Evolutionary conservation across 495 filamentous ascomycete genomes (phyloP).

Genomic region (Entonaema liquescens): DNA sequence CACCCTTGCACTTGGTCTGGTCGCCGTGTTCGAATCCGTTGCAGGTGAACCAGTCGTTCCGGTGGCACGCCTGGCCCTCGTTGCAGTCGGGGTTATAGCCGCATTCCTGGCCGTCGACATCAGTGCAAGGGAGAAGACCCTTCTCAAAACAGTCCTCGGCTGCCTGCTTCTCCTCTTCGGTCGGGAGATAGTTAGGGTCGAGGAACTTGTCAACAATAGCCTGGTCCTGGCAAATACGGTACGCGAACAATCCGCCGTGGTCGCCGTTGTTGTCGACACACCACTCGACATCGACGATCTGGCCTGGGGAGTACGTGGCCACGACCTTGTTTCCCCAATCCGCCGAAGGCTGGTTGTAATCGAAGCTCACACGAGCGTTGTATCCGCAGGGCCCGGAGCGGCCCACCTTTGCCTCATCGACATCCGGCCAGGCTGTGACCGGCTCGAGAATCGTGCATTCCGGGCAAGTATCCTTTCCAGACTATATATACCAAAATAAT

Average conservation of each 20-base stretch:
- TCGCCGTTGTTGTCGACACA: constrained; percentile 68
- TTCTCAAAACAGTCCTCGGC: constrained; percentile 64
- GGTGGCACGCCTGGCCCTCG: constrained; percentile 56
- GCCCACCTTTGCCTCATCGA: constrained; percentile 56
- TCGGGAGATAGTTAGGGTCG: constrained; percentile 60
- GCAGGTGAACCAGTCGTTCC: constrained; percentile 68
- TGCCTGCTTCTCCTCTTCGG: constrained; percentile 62
- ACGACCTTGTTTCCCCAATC: constrained; percentile 58
- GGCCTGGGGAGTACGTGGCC: constrained; percentile 56
- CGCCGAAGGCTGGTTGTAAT: constrained; percentile 61
- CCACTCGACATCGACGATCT: constrained; percentile 62
- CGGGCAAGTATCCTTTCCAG: constrained; percentile 61
- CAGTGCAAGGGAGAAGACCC: constrained; percentile 59
- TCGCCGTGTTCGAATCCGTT: constrained; percentile 51
- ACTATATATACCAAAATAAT: constrained; percentile 42
- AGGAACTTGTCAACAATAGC: constrained; percentile 61
- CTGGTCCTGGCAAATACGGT: constrained; percentile 65
- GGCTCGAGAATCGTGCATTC: constrained; percentile 67
- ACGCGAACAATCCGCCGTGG: constrained; percentile 68
- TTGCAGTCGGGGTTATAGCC: constrained; percentile 62
- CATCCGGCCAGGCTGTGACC: constrained; percentile 60
- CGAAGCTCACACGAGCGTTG: constrained; percentile 63
- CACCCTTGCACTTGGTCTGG: constrained; percentile 57
- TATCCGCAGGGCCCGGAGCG: constrained; percentile 65
- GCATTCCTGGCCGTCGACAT: constrained; percentile 62